Base-by-base conservation (phyloP, 768 basidiomycete genomes). In the Kwoniella dendrophila region DNA sequence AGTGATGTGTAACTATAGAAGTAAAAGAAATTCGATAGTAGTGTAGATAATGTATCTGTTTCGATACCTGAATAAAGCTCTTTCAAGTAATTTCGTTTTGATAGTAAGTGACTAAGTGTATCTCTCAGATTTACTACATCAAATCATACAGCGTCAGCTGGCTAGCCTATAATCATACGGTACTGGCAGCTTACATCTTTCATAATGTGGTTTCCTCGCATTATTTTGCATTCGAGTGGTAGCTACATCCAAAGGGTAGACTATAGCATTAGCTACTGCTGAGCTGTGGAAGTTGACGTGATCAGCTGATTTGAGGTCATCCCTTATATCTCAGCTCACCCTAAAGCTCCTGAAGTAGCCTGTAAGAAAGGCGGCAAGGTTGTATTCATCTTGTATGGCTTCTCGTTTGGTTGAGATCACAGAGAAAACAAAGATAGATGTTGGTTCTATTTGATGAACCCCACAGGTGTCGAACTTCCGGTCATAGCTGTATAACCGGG, bases 201-300 rank as follows among this genome's bases (percentile, higher is more conserved):
- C 22, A n/a, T 57, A 40, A 27, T 56, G 48, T 6, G 40, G 52
- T 33, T 36, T 55, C 55, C 36, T 60, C 14, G 59, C 45, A 59
- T 62, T 62, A 34, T 63, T 71, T 61, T 75, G 74, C 55, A 75
- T 59, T 4, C 72, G 65, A 3, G 74, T 75, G 0, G 74, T 75
- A 14, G 66, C 72, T 26, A 75, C 62, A 36, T 75, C 74, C 3
- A 75, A 56, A 22, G 74, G 74, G 60, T 69, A 75, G 30, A 75
- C 72, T 26, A 75, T 60, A 3, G 70, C 72, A 62, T 73, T 75
- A 16, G 68, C 74, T 2, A 73, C 68, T 14, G 65, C 70, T 1
- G 74, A 71, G 22, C 72, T 71, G 45, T n/a, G n/a, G n/a, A n/a
- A 4, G n/a, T 3, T 20, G 22, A 12, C 24, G 14, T 20, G 6